Base-by-base conservation (phyloP, 768 basidiomycete species). In the Boletus subparvulus region DNA sequence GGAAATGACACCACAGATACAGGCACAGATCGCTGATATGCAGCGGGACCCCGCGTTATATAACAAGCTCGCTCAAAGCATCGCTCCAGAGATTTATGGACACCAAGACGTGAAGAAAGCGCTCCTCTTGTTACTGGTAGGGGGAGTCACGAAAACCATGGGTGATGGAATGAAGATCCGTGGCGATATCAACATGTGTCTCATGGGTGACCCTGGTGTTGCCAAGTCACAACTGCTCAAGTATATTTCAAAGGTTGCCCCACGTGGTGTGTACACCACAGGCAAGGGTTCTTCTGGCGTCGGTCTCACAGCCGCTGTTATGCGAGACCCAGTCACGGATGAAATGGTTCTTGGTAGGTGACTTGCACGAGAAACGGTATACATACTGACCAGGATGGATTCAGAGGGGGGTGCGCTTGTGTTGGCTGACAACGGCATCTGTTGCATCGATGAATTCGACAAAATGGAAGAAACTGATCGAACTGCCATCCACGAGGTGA, bases 131-230 rank as follows among this genome's bases (percentile, higher is more conserved):
- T 78, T 99, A 2, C 82, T 99, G 14, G 93, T 99, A 30, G 97
- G 97, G 12, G 97, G 97, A 39, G 94, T 95, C 2, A 97, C 93
- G 44, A 99, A 99, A 75, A 79, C 83, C 37, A 93, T 94, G 71
- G 91, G 92, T 7, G 97, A 99, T 67, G 97, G 97, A 14, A 94
- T 99, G 93, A 98, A 92, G 74, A 98, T 99, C 69, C 85, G 97
- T 68, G 97, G 97, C 30, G 97, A 98, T 72, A 79, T 99, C 75
- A 99, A 99, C 65, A 78, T 99, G 17, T 99, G 97, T 74, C 74
- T 99, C 42, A 99, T 99, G 97, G 97, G 97, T 63, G 97, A 99
- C 73, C 97, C 97, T 50, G 97, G 97, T 85, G 96, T 98, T 50
- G 94, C 95, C 53, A 99, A 99, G 72, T 97, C 94, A 14, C 97